Base-by-base conservation (phyloP, 495 filamentous ascomycete genomes). In the Cladorrhinum samala region DNA sequence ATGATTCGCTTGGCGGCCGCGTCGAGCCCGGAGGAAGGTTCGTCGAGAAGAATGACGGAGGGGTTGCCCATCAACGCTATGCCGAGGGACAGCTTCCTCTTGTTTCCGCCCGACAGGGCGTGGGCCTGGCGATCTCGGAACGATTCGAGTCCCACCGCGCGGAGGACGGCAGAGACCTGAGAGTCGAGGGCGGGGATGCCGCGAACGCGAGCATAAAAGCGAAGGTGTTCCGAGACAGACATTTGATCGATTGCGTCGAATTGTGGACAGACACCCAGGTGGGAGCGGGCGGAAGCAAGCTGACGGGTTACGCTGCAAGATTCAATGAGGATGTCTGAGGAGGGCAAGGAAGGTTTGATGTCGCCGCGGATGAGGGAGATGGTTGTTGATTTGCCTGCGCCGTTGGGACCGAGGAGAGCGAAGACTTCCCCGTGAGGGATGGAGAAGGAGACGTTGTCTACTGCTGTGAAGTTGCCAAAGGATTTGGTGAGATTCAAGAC, bases 331-430 rank as follows among this genome's bases (percentile, higher is more conserved):
- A 95, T 79, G 47, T 90, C 84, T 50, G 85, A 84, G 27, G 70
- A 68, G 50, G 72, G 70, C 30, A 68, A 64, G 40, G 55, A 59
- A 0, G 89, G 88, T 25, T 80, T 77, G 47, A 91, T 75, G 58
- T 95, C 89, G n/a, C 89, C 90, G 52, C 90, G 80, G 66, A 95
- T 87, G 36, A 94, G 72, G 16, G 79, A 84, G 67, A 95, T 91
- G 6, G 85, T 92, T 3, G 88, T 93, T 3, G 82, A 85, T 62
- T 95, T 95, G 44, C 90, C 90, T 1, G 90, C 90, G 20, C 89
- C 90, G 64, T 95, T 95, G 18, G 89, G 88, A 5, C 90, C 90
- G 4, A 95, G 79, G 1, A 94, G 78, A 17, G 89, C 88, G 66
- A 94, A 94, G 13, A 91, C 84, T 63, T 93, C 85, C 50, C 85